Base-by-base conservation (phyloP, 257 asterid species). In the Rauvolfia tetraphylla region DNA sequence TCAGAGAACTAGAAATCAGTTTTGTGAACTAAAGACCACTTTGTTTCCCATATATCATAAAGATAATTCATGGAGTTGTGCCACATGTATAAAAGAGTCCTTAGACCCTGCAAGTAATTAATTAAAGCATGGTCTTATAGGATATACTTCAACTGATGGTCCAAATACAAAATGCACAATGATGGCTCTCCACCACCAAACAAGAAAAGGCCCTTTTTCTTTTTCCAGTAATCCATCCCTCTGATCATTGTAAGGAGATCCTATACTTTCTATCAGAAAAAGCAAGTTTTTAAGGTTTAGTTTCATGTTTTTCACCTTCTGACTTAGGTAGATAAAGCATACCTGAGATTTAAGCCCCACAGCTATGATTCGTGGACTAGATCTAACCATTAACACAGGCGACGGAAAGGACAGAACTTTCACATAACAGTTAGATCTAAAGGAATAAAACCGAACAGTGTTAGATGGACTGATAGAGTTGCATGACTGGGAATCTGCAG, bases 341-440 rank as follows among this genome's bases (percentile, higher is more conserved):
- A 90, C 96, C 85, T 90, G 92, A 75, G 88, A 91, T 86, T 90
- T 92, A 68, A 90, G 94, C 63, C 94, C 96, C 83, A 90, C 79
- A 75, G 94, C 96, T 69, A 89, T 87, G 56, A 87, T 86, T 73
- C 83, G 89, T 48, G 88, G 83, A 59, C 91, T 89, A 87, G 94
- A 90, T 81, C 94, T 86, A 69, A 89, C 87, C 92, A 87, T 87
- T 29, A 89, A 79, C 7, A 90, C 89, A n/a, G 96, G 86, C 36
- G 92, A 90, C 73, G 82, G 85, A 61, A 90, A 90, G 79, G 86
- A 81, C n/a, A 90, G 78, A 62, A 76, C 89, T 85, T 89, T 86
- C 63, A 86, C 86, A 81, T 90, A 89, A 62, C 87, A 87, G 34
- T 89, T 86, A 7, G 81, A 87, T 79, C 81, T 85, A 90, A 90